Percentiles rank a stretch among this genome's conserved stretches.
phyloP scores from a whole-genome alignment of 1,284 basidiomycete genomes.

The Fereydounia khargensis region DNA sequence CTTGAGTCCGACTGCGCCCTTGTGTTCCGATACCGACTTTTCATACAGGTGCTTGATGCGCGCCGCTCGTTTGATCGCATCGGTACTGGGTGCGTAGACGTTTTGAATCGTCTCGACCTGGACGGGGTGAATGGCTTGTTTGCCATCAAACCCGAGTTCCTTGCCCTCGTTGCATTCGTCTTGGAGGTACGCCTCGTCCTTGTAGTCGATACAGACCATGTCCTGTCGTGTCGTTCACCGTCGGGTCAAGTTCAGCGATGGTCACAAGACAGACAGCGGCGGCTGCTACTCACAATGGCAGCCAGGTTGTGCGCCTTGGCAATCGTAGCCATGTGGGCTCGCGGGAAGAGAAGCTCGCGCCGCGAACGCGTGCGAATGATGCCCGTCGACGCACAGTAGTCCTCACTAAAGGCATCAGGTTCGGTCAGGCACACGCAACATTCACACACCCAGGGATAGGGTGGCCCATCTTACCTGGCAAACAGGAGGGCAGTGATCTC shows the following conservation, averaged over 20 bases:
- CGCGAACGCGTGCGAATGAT: constrained; percentile 75
- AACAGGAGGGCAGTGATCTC: constrained; percentile 45
- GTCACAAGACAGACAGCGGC: background rate
- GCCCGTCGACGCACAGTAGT: constrained; percentile 74
- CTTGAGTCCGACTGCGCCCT: constrained; percentile 69
- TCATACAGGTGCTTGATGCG: constrained; percentile 65
- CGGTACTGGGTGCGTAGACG: constrained; percentile 72
- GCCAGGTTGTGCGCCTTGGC: constrained; percentile 80
- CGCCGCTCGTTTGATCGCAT: constrained; percentile 75
- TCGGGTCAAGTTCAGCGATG: background rate
- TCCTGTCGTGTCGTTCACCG: constrained; percentile 4
- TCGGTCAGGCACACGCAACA: no score
- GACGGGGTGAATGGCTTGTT: constrained; percentile 86
- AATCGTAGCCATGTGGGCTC: constrained; percentile 78
- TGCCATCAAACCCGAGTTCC: constrained; percentile 53
- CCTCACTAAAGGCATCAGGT: constrained; percentile 30
- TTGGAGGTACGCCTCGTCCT: constrained; percentile 68
- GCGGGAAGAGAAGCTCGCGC: constrained; percentile 75
- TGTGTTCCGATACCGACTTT: constrained; percentile 57
- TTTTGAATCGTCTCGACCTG: constrained; percentile 76
- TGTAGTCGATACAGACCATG: constrained; percentile 89
- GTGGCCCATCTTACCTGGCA: constrained; percentile 13
- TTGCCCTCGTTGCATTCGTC: constrained; percentile 71
- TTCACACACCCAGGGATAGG: no score
- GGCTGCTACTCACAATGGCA: constrained; percentile 66